Conservation (phyloP, 73 alveolate species). For the Paramecium pentaurelia region DNA sequence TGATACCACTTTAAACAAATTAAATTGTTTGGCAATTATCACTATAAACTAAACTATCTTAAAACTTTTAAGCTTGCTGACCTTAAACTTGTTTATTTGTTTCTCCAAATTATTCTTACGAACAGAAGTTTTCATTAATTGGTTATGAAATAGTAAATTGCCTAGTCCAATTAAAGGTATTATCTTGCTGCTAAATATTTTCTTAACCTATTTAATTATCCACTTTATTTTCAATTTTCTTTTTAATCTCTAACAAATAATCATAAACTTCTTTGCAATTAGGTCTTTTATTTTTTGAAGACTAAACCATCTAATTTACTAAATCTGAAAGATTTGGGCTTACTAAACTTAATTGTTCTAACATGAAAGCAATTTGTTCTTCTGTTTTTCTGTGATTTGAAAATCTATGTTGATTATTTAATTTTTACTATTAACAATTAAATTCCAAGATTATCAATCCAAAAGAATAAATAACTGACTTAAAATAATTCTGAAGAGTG, state of each 20-base stretch:
- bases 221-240: neutral
- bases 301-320: neutral
- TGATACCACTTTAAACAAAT: neutral
- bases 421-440: neutral
- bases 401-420: neutral
- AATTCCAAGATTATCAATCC: neutral
- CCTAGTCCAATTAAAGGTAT: neutral
- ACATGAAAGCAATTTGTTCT: neutral
- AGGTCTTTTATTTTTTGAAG: neutral
- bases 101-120: neutral
- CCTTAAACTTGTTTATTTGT: neutral
- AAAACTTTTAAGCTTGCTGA: neutral
- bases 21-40: neutral
- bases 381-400: neutral
- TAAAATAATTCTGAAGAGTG: neutral
- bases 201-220: neutral
- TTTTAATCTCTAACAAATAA: neutral
- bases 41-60: neutral
- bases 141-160: neutral
- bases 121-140: neutral
- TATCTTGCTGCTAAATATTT: neutral
- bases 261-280: neutral
- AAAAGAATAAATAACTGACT: slow-evolving; percentile 8
- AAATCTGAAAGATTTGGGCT: neutral
- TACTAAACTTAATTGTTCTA: neutral